Percentiles rank a stretch among this genome's conserved stretches.
Conservation (phyloP, 2,329 filamentous ascomycete species). For the Bipolaris sorokiniana region DNA sequence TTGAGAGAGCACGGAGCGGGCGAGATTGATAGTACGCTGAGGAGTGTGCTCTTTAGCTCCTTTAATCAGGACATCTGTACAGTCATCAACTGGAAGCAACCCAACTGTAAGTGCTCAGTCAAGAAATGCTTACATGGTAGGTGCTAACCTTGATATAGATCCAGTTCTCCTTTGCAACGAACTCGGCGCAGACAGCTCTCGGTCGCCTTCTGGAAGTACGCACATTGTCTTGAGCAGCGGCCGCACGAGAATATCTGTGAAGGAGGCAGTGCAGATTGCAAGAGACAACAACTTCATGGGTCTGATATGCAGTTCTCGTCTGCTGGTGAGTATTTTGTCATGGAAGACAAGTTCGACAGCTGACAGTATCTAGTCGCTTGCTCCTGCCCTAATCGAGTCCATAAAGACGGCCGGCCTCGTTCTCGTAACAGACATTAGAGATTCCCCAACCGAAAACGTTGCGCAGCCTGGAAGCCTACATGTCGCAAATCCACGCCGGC, state of each 20-base stretch:
- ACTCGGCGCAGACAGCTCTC: constrained; percentile 68
- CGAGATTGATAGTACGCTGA: constrained; percentile 68
- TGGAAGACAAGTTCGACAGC: not conserved
- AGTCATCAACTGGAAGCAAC: constrained; percentile 98
- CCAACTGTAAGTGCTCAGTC: constrained; percentile 71
- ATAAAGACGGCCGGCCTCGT: constrained; percentile 95
- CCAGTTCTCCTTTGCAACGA: constrained; percentile 96
- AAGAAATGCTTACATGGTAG: not conserved
- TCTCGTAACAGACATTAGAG: constrained; percentile 84
- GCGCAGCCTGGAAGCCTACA: constrained; percentile 41
- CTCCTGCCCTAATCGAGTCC: constrained; percentile 87
- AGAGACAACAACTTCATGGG: constrained; percentile 99
- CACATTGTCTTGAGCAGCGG: constrained; percentile 66
- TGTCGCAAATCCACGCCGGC: constrained; percentile 48
- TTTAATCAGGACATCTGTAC: constrained; percentile 91
- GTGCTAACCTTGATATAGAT: constrained; percentile 56
- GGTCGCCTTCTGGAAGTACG: constrained; percentile 38
- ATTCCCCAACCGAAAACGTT: constrained; percentile 53
- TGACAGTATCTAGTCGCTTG: constrained; percentile 72
- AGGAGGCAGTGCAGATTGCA: constrained; percentile 91
- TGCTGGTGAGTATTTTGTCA: constrained; percentile 70
- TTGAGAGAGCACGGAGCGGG: constrained; percentile 63
- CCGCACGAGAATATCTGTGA: constrained; percentile 80
- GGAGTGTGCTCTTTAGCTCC: constrained; percentile 92
- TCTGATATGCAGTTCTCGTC: constrained; percentile 82